phyloP scores from a whole-genome alignment of 73 alveolate genomes.

The Symbiodinium pilosum region DNA sequence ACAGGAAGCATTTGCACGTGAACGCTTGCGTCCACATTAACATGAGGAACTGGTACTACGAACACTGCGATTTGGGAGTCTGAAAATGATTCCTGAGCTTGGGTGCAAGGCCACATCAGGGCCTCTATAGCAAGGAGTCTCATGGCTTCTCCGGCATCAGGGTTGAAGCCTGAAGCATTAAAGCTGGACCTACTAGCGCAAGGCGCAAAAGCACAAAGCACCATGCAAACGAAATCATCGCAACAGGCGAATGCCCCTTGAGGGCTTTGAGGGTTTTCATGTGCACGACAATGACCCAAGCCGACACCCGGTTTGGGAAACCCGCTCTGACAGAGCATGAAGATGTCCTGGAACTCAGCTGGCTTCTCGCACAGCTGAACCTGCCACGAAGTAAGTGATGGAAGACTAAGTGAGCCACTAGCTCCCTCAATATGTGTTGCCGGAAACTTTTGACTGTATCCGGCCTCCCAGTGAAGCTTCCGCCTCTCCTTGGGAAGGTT shows the following conservation, averaged over 20 bases:
- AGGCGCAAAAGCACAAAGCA: not conserved
- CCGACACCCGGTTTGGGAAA: not conserved
- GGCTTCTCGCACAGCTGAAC: slow-evolving; percentile 8
- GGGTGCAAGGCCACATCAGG: too few species aligned
- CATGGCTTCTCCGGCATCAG: too few species aligned
- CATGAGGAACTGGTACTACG: not conserved
- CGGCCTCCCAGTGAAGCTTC: not conserved
- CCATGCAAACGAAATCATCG: not conserved
- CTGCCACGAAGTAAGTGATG: not conserved
- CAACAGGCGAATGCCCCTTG: not conserved
- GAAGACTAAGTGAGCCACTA: not conserved
- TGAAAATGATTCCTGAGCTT: too few species aligned
- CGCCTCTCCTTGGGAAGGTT: not conserved
- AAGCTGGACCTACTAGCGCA: not conserved
- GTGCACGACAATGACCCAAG: not conserved
- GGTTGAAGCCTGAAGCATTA: not conserved
- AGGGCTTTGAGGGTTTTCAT: not conserved
- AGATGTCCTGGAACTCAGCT: not conserved
- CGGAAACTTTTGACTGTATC: not conserved
- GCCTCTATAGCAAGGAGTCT: too few species aligned
- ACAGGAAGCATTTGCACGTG: not conserved
- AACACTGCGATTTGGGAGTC: not conserved
- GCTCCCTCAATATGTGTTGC: too few species aligned
- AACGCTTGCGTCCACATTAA: not conserved
- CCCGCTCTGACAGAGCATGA: too few species aligned